Evolutionary conservation across 140 eudicot genomes (phyloP), one percentile per base, ranked within the genome.

Genomic region (Stevia rebaudiana): DNA sequence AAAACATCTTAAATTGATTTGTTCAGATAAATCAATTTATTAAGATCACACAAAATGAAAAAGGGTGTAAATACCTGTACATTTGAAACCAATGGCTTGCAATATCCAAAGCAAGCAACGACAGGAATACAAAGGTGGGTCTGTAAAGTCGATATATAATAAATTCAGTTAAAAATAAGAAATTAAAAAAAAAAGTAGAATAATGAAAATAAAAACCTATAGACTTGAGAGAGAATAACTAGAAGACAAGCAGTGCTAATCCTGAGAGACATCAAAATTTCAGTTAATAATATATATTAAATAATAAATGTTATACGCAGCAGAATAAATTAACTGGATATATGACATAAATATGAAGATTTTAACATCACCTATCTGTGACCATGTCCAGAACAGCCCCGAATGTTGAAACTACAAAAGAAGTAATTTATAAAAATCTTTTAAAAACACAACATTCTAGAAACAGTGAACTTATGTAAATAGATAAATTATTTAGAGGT

Each of bases 311-410:
- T 22, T 56, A 57, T n/a, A 4, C 24, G 12, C 28, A 51, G 16
- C n/a, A 65, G 11, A 40, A 70, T 8, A 56, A 64, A 52, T 60
- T 25, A 33, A 18, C 31, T 23, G 40, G 69, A 37, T 37, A 41
- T 41, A 13, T 15, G 41, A 40, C 54, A 44, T 16, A 47, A 16
- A 57, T 35, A 6, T 59, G 33, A 36, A 40, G 0, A 43, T 1
- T 28, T 19, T 17, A 59, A 56, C 10, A 61, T 40, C 73, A 91
- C 96, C 96, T 83, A 56, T 92, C 98, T 15, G 98, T 92, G 68
- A 92, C 95, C 96, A 92, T 92, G 81, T 92, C 98, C 63, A 92
- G 75, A 73, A 88, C 98, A 67, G 98, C 96, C 44, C 96, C 98
- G 50, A 91, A 88, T 31, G 96, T 91, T 54, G 96, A 91, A 67